Evolutionary conservation across 305 asterid genomes (phyloP).

Genomic region (Rubia peregrina): DNA sequence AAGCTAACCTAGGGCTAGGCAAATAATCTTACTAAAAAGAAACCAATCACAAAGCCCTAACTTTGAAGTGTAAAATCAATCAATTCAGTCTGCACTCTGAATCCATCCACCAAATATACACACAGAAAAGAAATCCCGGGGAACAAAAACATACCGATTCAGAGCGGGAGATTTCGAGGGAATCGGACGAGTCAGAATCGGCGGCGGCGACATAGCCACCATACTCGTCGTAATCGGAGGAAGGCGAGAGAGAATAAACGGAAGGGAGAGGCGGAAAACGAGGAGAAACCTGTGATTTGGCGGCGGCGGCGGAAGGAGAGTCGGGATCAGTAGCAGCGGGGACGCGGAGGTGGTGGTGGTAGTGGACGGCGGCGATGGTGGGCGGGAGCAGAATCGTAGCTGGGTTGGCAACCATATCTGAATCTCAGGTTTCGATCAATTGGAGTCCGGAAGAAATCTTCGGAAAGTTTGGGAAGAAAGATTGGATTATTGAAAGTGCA

Average conservation of each 20-base stretch:
- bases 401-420: slow-evolving; percentile 20
- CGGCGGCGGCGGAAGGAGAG: neutral
- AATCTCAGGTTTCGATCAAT: neutral
- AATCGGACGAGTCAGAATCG: slow-evolving; percentile 11
- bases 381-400: slow-evolving; percentile 21
- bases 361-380: slow-evolving; percentile 19
- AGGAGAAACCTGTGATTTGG: slow-evolving; percentile 9
- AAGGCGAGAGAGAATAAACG: slow-evolving; percentile 1
- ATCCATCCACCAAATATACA: neutral
- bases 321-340: slow-evolving; percentile 5
- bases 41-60: slow-evolving; percentile 4
- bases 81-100: slow-evolving; percentile 1
- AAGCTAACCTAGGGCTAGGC: too few relatives aligned
- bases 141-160: slow-evolving; percentile 17
- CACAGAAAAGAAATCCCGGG: neutral
- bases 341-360: slow-evolving; percentile 4
- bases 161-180: slow-evolving; percentile 23
- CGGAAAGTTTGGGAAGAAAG: neutral
- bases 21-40: neutral
- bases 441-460: neutral
- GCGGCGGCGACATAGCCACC: neutral
- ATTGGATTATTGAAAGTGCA: neutral
- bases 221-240: neutral
- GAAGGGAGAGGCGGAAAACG: neutral
- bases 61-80: neutral